A percentile compares a stretch with the other conserved stretches of the same genome.
phyloP scores from a whole-genome alignment of 2,329 filamentous ascomycete species.

The Ophiostoma pallidulum region DNA sequence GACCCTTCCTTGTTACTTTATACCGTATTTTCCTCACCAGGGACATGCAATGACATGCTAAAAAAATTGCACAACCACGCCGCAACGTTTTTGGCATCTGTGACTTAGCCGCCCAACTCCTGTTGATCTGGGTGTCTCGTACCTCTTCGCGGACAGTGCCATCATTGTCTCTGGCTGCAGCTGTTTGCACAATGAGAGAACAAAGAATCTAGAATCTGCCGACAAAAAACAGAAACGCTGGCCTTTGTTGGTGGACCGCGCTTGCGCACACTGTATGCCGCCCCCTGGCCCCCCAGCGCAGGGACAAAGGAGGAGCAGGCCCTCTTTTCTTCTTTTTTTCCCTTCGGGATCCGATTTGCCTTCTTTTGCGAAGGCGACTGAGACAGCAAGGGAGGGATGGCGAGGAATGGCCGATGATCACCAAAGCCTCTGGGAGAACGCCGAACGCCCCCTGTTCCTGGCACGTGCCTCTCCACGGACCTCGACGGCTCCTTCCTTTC shows the following conservation, averaged over 20 bases:
- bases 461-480: no score
- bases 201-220: not conserved
- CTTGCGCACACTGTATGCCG: conserved; percentile 4
- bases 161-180: not conserved
- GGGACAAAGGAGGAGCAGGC: not conserved
- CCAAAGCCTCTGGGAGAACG: no score
- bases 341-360: no score
- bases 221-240: not conserved
- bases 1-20: conserved; percentile 4
- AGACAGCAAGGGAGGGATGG: no score
- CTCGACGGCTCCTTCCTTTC: no score
- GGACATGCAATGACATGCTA: conserved; percentile 6
- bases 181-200: no score
- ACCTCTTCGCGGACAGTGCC: not conserved
- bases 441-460: no score
- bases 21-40: conserved; percentile 6
- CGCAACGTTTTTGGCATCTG: not conserved
- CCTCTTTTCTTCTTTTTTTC: no score
- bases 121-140: not conserved
- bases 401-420: no score
- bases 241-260: conserved; percentile 1
- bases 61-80: conserved; percentile 9
- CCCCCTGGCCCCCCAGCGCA: not conserved
- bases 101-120: no score
- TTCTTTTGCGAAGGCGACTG: no score